Conservation (phyloP, 2,329 filamentous ascomycete genomes). For the Oidium heveae region DNA sequence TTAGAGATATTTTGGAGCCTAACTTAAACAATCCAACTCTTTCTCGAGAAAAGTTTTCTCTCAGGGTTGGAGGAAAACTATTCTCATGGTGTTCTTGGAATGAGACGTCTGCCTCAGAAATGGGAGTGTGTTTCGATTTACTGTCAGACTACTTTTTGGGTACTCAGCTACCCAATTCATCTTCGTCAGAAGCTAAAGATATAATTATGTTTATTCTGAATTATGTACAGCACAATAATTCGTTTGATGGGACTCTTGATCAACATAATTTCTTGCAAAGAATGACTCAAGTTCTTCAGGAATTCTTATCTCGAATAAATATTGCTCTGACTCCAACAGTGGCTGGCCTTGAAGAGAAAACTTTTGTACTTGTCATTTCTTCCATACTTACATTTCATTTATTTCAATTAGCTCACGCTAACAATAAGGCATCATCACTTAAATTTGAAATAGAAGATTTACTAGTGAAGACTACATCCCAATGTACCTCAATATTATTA, state of each 20-base stretch:
- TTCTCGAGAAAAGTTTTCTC: background rate
- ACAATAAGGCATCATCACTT: conserved; percentile 1
- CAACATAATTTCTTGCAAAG: conserved; percentile 8
- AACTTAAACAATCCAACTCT: background rate
- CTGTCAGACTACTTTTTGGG: conserved; percentile 20
- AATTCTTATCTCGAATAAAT: conserved; percentile 7
- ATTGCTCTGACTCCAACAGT: background rate
- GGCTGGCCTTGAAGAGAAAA: background rate
- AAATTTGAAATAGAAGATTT: conserved; percentile 22
- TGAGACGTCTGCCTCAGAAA: conserved; percentile 30
- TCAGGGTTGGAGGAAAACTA: conserved; percentile 19
- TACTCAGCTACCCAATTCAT: background rate
- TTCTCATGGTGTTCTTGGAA: conserved; percentile 32
- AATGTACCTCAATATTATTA: conserved; percentile 18
- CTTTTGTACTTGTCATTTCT: conserved; percentile 5
- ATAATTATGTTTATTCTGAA: conserved; percentile 8
- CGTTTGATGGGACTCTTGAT: conserved; percentile 4
- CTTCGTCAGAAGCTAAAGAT: conserved; percentile 2
- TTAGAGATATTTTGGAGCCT: conserved; percentile 10
- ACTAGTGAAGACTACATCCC: conserved; percentile 19
- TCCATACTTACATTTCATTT: conserved; percentile 17
- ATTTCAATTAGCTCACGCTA: conserved; percentile 18
- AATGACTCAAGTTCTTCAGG: conserved; percentile 10
- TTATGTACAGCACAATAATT: conserved; percentile 11
- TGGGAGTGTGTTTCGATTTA: conserved; percentile 35